Conservation (phyloP, 2,329 filamentous ascomycete species). For the Scytalidium lignicola region DNA sequence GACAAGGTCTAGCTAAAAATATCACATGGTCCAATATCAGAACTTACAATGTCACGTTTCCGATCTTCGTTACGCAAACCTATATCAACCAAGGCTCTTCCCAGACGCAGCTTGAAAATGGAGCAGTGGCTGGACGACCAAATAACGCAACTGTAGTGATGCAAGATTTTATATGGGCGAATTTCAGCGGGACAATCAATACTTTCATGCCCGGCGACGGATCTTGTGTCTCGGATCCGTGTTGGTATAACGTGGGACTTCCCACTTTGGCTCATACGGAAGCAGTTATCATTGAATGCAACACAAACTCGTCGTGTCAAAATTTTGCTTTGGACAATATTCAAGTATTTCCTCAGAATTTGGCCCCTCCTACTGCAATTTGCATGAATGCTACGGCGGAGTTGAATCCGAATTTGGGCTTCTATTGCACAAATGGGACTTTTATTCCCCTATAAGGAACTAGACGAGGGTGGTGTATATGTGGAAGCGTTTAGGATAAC, state of each 20-base stretch:
- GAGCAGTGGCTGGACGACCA: slow-evolving; percentile 20
- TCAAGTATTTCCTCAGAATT: slow-evolving; percentile 28
- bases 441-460: slow-evolving; percentile 10
- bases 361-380: slow-evolving; percentile 24
- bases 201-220: slow-evolving; percentile 37
- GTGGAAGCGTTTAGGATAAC: background rate
- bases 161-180: slow-evolving; percentile 36
- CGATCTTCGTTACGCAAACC: slow-evolving; percentile 41
- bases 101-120: slow-evolving; percentile 23
- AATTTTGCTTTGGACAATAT: slow-evolving; percentile 30
- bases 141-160: slow-evolving; percentile 36
- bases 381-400: slow-evolving; percentile 30
- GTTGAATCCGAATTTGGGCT: slow-evolving; percentile 30
- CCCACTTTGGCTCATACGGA: slow-evolving; percentile 34
- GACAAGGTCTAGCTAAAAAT: slow-evolving; percentile 36
- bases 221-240: slow-evolving; percentile 36
- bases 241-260: slow-evolving; percentile 38
- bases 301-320: slow-evolving; percentile 33
- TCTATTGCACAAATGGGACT: slow-evolving; percentile 31
- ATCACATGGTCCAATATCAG: slow-evolving; percentile 39
- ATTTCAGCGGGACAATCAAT: slow-evolving; percentile 38
- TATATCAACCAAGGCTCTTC: slow-evolving; percentile 35
- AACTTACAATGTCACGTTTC: slow-evolving; percentile 39
- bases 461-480: background rate
- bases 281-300: slow-evolving; percentile 36